These are phyloP conservation scores for Hymenoscyphus fraxineus DNA, from an alignment of 2,329 filamentous ascomycete species.

Conservation along the genomic window DNA sequence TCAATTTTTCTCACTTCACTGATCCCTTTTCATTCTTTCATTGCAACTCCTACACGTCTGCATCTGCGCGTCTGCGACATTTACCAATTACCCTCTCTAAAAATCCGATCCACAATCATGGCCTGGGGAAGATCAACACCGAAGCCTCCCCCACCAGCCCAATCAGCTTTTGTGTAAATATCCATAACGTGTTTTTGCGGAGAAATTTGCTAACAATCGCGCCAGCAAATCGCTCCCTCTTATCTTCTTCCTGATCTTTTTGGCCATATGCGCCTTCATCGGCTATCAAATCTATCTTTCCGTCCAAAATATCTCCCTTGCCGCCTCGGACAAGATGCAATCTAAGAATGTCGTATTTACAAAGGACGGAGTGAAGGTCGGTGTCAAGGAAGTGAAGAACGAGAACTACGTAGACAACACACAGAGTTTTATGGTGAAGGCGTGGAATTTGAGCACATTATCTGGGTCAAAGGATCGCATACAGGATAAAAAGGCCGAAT, in stretches of 20 bases:
- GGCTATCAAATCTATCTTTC: conserved; percentile 71
- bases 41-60: conserved; percentile 15
- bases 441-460: conserved; percentile 54
- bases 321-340: conserved; percentile 66
- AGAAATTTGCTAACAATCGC: conserved; percentile 6
- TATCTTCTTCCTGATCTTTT: conserved; percentile 56
- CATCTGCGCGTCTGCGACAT: conserved; percentile 2
- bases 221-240: conserved; percentile 58
- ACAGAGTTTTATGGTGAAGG: conserved; percentile 64
- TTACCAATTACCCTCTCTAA: not conserved
- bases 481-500: conserved; percentile 24
- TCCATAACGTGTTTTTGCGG: not conserved
- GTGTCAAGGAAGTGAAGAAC: conserved; percentile 62
- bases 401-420: conserved; percentile 73
- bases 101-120: conserved; percentile 28
- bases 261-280: conserved; percentile 58
- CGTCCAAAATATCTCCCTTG: conserved; percentile 60
- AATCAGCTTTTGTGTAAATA: conserved; percentile 34
- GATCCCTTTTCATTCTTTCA: conserved; percentile 4
- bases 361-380: conserved; percentile 70
- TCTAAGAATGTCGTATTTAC: conserved; percentile 72
- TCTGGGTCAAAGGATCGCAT: conserved; percentile 35
- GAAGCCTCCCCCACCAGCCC: conserved; percentile 32
- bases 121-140: conserved; percentile 33
- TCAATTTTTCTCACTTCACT: not conserved